Evolutionary conservation across 306 rosid genomes (phyloP), one percentile per base, ranked within the genome.

Genomic region (Betula pendula): DNA sequence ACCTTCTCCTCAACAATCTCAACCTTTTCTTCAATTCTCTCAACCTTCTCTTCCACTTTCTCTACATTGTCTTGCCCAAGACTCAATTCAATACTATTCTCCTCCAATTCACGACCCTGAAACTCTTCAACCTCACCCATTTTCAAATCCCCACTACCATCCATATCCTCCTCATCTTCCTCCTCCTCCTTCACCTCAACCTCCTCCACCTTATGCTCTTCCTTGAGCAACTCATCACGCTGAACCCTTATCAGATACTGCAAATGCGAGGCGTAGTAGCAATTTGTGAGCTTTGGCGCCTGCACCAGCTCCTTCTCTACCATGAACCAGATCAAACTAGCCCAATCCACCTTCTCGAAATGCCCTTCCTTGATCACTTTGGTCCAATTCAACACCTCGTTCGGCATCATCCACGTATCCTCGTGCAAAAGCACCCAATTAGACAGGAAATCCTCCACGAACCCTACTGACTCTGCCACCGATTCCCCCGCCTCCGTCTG

Each of bases 241-340:
- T 95, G 93, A 0, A 60, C 53, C 86, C 79, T 88, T 48, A 95
- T 90, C 83, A 95, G 77, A 15, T 77, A 85, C 87, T 90, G 97
- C 85, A 95, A 80, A 87, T 95, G 96, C 2, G 98, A 87, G 3
- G 98, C 97, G 72, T 92, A 95, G 79, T 90, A 92, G 87, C 98
- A 95, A 44, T 81, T 75, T 49, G 22, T 84, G 79, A 92, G 73
- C 58, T 73, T 73, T 0, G 85, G 75, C 9, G 87, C 68, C 79
- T 67, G 80, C 58, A 51, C 74, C 82, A 95, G 77, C 85, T 95
- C 98, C 84, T 87, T 92, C 56, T 89, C 97, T 78, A 89, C 78
- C 98, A 94, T 89, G 77, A 67, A 65, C 98, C 98, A 94, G 1
- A 94, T 77, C 75, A 94, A 74, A 24, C 88, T 84, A 0, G 92